Percentiles rank a stretch among this genome's conserved stretches.
These are phyloP conservation scores for Phytopythium mirpurense DNA, from an alignment of 352 stramenopile genomes.

Conservation along the genomic window DNA sequence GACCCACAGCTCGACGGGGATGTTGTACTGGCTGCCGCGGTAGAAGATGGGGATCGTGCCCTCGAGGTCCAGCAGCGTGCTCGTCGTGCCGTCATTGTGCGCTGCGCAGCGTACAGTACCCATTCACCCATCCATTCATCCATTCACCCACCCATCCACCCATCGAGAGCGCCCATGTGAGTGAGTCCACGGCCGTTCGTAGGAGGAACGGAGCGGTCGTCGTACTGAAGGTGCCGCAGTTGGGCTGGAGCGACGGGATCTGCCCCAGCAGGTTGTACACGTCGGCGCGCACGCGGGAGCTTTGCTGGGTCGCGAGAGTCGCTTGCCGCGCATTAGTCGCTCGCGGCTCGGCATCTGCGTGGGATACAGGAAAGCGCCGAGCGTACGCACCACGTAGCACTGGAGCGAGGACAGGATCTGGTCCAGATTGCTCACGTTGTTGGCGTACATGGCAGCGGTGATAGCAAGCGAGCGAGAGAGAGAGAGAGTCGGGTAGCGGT, in stretches of 20 bases:
- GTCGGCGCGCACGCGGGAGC: conserved; percentile 72
- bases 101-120: conserved; percentile 28
- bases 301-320: conserved; percentile 61
- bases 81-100: conserved; percentile 84
- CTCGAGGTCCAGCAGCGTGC: conserved; percentile 76
- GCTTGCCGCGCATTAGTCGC: no score
- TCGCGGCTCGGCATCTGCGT: no score
- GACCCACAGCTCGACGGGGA: conserved; percentile 88
- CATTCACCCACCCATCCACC: no score
- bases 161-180: no score
- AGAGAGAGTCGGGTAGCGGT: no score
- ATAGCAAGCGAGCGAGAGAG: background rate
- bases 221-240: conserved; percentile 80
- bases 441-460: conserved; percentile 53
- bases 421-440: conserved; percentile 85
- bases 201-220: no score
- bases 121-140: no score
- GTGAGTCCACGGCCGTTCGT: no score
- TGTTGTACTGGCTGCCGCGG: conserved; percentile 87
- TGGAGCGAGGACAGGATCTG: conserved; percentile 85
- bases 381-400: conserved; percentile 71
- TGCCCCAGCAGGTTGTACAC: conserved; percentile 83
- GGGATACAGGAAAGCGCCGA: no score
- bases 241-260: conserved; percentile 81
- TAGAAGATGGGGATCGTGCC: conserved; percentile 92